Base-by-base conservation (phyloP, 805 yeast genomes). In the Yamadazyma philogaea region DNA sequence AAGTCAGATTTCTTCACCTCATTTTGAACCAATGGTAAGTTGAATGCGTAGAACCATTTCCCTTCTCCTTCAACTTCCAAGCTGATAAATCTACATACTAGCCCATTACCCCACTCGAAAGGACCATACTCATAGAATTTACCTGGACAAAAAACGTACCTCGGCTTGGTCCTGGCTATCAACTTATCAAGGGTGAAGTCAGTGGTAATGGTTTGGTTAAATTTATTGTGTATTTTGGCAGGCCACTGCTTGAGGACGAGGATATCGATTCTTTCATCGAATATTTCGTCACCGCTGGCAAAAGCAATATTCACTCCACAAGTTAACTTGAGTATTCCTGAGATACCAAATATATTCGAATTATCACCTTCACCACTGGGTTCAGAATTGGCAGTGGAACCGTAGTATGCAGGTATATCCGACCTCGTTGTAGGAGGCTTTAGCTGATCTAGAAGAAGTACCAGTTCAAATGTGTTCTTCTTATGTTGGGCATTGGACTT, bases 31-130 rank as follows among this genome's bases (percentile, higher is more conserved):
- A 26, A 34, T 2, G 47, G 46, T 14, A 51, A 56, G 15, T 59
- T 65, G 22, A 86, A 86, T 0, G 95, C 96, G 63, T 87, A 87
- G 47, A 79, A 82, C 90, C 91, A 87, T 44, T 65, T 63, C 1
- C 73, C 73, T 2, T 75, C 64, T 0, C 81, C 84, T 57, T 71
- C 83, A 37, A 70, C 68, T 0, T 79, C 84, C 37, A 87, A 57
- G 55, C 88, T 80, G 12, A 87, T 73, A 51, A 84, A 83, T 40
- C 95, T 66, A 0, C 88, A 77, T 1, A 72, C 54, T 11, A 69
- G 53, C 0, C 61, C 68, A 2, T 64, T 68, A 15, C 61, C 60
- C 87, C 87, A 82, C 39, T 64, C 49, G 54, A 86, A 81, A 1
- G 87, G 81, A 17, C 63, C 56, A 44, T 77, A 63, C 52, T 85